Percentiles rank a stretch among this genome's conserved stretches.
phyloP scores from a whole-genome alignment of 176 grass and related monocot genomes.

The Zoysia japonica region DNA sequence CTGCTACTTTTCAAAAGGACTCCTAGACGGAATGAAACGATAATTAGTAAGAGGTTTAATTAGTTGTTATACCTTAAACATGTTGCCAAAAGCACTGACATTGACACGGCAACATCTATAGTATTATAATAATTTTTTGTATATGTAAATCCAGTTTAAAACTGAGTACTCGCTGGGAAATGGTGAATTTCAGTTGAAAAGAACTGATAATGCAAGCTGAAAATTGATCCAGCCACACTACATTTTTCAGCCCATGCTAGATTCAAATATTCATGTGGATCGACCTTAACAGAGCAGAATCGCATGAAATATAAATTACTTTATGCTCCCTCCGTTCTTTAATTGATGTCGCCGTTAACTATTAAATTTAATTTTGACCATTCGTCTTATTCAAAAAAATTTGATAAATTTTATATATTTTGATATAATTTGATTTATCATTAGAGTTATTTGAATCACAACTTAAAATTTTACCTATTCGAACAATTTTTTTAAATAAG shows the following conservation, averaged over 20 bases:
- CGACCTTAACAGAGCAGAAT: not conserved
- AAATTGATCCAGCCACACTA: not conserved
- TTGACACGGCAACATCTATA: not conserved
- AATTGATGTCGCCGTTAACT: too few species aligned
- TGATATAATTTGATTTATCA: too few species aligned
- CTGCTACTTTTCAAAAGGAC: not conserved
- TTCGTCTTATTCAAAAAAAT: too few species aligned
- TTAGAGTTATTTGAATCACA: too few species aligned
- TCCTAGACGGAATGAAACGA: slow-evolving; percentile 4
- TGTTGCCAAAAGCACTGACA: slow-evolving; percentile 7
- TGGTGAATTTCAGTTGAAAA: slow-evolving; percentile 9
- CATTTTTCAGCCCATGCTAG: not conserved
- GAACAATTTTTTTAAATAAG: too few species aligned
- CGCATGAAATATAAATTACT: slow-evolving; percentile 6
- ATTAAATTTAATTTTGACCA: too few species aligned
- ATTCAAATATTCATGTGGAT: not conserved
- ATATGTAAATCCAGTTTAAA: not conserved
- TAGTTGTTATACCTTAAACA: not conserved
- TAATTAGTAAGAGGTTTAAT: slow-evolving; percentile 15
- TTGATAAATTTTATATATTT: too few species aligned
- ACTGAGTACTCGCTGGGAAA: not conserved
- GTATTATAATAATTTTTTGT: slow-evolving; percentile 6
- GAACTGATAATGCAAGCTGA: not conserved
- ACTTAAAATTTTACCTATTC: too few species aligned
- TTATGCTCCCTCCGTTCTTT: not conserved